Base-by-base conservation (phyloP, 2,329 filamentous ascomycete species). In the Aspergillus vadensis region DNA sequence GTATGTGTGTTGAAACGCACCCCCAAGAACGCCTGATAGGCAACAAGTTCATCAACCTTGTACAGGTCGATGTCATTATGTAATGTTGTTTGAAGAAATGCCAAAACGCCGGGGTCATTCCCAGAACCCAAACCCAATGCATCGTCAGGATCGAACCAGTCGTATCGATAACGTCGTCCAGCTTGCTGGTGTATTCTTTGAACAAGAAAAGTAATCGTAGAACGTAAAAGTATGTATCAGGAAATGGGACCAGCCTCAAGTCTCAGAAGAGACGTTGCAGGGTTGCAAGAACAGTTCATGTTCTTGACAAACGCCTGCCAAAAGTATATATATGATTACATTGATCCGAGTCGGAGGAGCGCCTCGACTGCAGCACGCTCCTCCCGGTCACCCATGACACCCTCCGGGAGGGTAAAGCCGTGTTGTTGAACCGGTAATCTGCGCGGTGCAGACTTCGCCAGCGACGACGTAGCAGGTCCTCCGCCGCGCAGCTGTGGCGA, bases 341-440 rank as follows among this genome's bases (percentile, higher is more conserved):
- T 80, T 50, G 79, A 80, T 61, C 80, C 79, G 66, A 82, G 70
- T 63, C 76, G 76, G 64, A 82, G 70, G 60, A 82, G 76, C 54
- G 80, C 80, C 66, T 81, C 80, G 59, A 81, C 77, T 27, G 80
- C 80, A 54, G 79, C 79, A 63, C 79, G 74, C 71, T 82, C 80
- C 67, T 81, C 76, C 48, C 61, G 64, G 57, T 77, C 74, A 32
- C 63, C 65, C 62, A 72, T 71, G 57, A 76, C 65, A 65, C 72
- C 73, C 61, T 76, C 71, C 25, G 72, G 70, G 38, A 72, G 59
- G 39, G 69, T 66, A 60, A 76, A 74, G 30, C 68, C 68, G 41
- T 70, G 64, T 58, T 73, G 71, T 57, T 74, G 71, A 61, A 75
- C 66, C 14, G 72, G 73, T 47, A 76, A 69, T 27, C 64, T 68